These are phyloP conservation scores for Cocos nucifera DNA, from an alignment of 176 grass and related monocot genomes.

Conservation along the genomic window DNA sequence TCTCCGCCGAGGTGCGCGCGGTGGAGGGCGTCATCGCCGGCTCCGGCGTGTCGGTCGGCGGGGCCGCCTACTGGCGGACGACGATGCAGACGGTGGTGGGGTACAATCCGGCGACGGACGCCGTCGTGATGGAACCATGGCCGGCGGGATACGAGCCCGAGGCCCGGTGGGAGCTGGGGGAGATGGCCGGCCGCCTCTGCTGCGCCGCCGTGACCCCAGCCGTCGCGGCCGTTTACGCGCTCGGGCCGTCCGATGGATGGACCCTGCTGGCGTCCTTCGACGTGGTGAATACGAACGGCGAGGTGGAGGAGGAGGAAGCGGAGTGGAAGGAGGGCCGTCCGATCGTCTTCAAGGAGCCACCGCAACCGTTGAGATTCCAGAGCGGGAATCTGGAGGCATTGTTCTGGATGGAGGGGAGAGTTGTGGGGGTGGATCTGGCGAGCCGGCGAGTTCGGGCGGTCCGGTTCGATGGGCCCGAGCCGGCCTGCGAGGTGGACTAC, in stretches of 20 bases:
- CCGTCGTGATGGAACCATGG: neutral
- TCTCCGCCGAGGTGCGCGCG: slow-evolving; percentile 10
- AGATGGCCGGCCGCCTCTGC: slow-evolving; percentile 9
- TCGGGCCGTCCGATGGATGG: neutral
- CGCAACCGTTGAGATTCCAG: slow-evolving; percentile 42
- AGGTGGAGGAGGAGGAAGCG: neutral
- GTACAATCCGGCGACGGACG: slow-evolving; percentile 5
- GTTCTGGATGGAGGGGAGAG: slow-evolving; percentile 11
- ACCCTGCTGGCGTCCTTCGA: neutral
- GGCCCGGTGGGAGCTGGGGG: slow-evolving; percentile 33
- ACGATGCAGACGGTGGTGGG: slow-evolving; percentile 34
- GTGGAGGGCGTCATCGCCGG: slow-evolving; percentile 26
- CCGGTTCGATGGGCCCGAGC: neutral
- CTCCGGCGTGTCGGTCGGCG: slow-evolving; percentile 25
- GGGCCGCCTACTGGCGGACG: slow-evolving; percentile 42
- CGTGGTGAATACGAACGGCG: neutral
- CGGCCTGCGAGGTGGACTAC: slow-evolving; percentile 8
- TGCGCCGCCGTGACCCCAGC: neutral
- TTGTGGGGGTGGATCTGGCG: slow-evolving; percentile 32
- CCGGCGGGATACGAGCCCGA: slow-evolving; percentile 6
- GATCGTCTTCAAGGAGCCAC: neutral
- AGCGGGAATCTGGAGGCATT: slow-evolving; percentile 32
- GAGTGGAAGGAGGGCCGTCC: no score
- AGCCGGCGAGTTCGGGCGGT: slow-evolving; percentile 24
- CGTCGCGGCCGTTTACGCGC: neutral